These are phyloP conservation scores for Podospora appendiculata DNA, from an alignment of 495 filamentous ascomycete species.

Conservation along the genomic window DNA sequence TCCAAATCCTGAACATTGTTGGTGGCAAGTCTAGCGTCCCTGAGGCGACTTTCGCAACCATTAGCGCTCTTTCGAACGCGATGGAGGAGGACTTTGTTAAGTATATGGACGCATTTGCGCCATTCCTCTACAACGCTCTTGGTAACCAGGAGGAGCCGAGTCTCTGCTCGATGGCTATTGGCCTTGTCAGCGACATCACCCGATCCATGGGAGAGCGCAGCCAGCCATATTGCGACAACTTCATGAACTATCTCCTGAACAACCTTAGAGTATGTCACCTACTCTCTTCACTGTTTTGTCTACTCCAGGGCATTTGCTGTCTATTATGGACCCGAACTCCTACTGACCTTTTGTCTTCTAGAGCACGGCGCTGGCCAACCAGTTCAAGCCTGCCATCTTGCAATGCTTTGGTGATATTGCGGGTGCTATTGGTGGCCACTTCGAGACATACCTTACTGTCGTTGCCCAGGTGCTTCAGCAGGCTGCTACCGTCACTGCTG, in stretches of 20 bases:
- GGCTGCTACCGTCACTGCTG: constrained; percentile 70
- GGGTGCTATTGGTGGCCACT: constrained; percentile 85
- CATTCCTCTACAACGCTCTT: constrained; percentile 86
- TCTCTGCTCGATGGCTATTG: constrained; percentile 95
- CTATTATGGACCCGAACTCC: constrained; percentile 6
- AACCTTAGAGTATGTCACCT: constrained; percentile 66
- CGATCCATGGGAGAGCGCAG: constrained; percentile 82
- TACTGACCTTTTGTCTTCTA: constrained; percentile 26
- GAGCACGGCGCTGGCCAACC: constrained; percentile 73
- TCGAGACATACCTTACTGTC: constrained; percentile 84
- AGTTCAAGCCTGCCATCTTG: constrained; percentile 95
- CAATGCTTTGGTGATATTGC: constrained; percentile 98
- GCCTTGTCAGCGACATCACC: constrained; percentile 90
- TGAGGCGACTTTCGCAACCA: constrained; percentile 82
- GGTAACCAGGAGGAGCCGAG: constrained; percentile 90
- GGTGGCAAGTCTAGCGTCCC: constrained; percentile 88
- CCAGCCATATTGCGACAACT: constrained; percentile 88
- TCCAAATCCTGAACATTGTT: constrained; percentile 70
- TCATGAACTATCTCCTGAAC: constrained; percentile 94
- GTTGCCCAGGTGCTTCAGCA: constrained; percentile 92
- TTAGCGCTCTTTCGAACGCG: constrained; percentile 77
- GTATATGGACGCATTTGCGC: constrained; percentile 92
- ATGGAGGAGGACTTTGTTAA: constrained; percentile 87
- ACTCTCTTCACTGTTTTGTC: background rate
- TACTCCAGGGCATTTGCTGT: background rate